These are phyloP conservation scores for Galeopsis tetrahit DNA, from an alignment of 257 asterid species.

Conservation along the genomic window DNA sequence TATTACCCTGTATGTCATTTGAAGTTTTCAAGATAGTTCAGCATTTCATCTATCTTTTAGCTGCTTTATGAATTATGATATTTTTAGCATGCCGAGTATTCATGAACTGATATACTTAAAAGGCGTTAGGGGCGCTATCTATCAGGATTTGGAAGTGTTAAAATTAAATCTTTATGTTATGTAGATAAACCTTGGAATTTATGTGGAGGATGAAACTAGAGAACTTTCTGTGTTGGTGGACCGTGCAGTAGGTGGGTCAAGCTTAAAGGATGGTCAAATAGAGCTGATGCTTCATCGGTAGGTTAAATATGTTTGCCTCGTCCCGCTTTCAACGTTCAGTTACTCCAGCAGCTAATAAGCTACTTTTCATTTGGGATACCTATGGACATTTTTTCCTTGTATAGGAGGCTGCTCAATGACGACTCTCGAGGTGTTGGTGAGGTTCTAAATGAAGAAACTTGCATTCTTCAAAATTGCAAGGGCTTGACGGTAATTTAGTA, in stretches of 20 bases:
- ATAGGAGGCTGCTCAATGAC: slow-evolving; percentile 73
- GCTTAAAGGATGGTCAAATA: slow-evolving; percentile 79
- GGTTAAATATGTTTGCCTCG: slow-evolving; percentile 37
- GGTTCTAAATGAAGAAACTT: slow-evolving; percentile 75
- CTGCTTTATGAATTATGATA: slow-evolving; percentile 27
- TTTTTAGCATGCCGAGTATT: slow-evolving; percentile 24
- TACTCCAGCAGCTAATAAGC: neutral
- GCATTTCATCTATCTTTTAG: slow-evolving; percentile 21
- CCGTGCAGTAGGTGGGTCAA: slow-evolving; percentile 83
- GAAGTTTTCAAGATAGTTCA: slow-evolving; percentile 28
- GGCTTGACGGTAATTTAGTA: slow-evolving; percentile 61
- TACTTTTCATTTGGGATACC: slow-evolving; percentile 17
- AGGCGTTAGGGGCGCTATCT: slow-evolving; percentile 6
- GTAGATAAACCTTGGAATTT: slow-evolving; percentile 81
- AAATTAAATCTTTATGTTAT: slow-evolving; percentile 22
- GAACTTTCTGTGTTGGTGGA: slow-evolving; percentile 83
- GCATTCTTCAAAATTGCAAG: slow-evolving; percentile 55
- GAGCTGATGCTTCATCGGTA: slow-evolving; percentile 90
- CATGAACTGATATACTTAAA: slow-evolving; percentile 11
- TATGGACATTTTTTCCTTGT: slow-evolving; percentile 17
- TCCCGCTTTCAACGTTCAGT: slow-evolving; percentile 1
- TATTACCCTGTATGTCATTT: slow-evolving; percentile 71
- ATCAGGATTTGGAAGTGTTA: slow-evolving; percentile 5
- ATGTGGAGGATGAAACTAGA: slow-evolving; percentile 61
- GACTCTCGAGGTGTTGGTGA: slow-evolving; percentile 90